A percentile compares a stretch with the other conserved stretches of the same genome.
Evolutionary conservation across 805 yeast genomes (phyloP).

Genomic region (Millerozyma miso): DNA sequence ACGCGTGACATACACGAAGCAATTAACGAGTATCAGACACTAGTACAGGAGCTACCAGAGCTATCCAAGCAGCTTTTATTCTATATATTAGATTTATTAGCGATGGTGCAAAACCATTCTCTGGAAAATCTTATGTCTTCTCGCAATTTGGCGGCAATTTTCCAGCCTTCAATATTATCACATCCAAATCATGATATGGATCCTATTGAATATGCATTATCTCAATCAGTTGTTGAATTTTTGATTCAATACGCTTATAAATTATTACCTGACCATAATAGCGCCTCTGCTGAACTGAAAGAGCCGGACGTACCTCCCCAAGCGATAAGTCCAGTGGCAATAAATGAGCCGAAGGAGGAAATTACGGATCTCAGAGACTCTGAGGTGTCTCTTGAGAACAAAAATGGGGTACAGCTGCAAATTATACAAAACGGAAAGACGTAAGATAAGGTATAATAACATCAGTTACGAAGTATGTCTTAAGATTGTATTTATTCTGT

Average conservation of each 20-base stretch:
- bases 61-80: slow-evolving; percentile 77
- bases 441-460: neutral
- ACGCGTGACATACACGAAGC: slow-evolving; percentile 65
- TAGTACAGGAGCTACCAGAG: slow-evolving; percentile 70
- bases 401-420: neutral
- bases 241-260: slow-evolving; percentile 81
- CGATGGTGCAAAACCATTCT: slow-evolving; percentile 78
- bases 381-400: neutral
- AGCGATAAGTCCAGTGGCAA: neutral
- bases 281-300: neutral
- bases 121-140: slow-evolving; percentile 86
- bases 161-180: slow-evolving; percentile 92
- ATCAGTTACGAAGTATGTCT: too few relatives aligned
- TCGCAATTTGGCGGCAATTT: slow-evolving; percentile 88
- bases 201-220: slow-evolving; percentile 85
- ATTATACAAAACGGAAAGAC: neutral
- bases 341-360: neutral
- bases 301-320: slow-evolving; percentile 1
- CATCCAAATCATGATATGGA: slow-evolving; percentile 91
- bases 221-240: slow-evolving; percentile 83
- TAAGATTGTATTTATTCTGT: too few relatives aligned
- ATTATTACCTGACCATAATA: slow-evolving; percentile 53
- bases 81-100: slow-evolving; percentile 80
- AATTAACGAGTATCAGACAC: slow-evolving; percentile 61
- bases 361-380: neutral